These are phyloP conservation scores for Rhododendron mucronatum DNA, from an alignment of 148 eudicot genomes.

Conservation along the genomic window DNA sequence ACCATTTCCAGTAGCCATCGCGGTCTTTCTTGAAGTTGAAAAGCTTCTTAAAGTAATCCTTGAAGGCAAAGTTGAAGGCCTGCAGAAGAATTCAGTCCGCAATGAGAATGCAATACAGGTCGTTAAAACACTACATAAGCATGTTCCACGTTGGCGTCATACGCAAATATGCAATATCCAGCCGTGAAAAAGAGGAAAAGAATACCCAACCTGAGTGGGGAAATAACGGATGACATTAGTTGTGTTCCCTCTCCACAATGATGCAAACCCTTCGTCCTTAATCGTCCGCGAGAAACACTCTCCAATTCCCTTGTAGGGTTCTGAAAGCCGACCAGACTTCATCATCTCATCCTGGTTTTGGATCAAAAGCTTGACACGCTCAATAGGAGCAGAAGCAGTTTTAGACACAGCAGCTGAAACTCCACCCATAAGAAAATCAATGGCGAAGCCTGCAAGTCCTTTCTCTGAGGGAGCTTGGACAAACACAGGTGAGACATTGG, in stretches of 20 bases:
- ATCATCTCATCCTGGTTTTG: slow-evolving; percentile 46
- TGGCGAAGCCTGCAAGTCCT: slow-evolving; percentile 27
- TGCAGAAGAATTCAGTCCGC: slow-evolving; percentile 3
- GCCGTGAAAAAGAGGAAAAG: neutral
- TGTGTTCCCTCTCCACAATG: slow-evolving; percentile 46
- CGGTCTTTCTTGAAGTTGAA: slow-evolving; percentile 68
- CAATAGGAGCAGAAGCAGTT: slow-evolving; percentile 44
- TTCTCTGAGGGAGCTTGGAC: slow-evolving; percentile 37
- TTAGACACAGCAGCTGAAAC: slow-evolving; percentile 47
- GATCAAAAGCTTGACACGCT: slow-evolving; percentile 44
- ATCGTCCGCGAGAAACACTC: slow-evolving; percentile 38
- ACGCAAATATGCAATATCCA: no score
- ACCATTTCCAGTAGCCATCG: slow-evolving; percentile 44
- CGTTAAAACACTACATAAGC: no score
- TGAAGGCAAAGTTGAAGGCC: slow-evolving; percentile 78
- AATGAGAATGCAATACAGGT: no score
- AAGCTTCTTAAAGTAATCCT: slow-evolving; percentile 64
- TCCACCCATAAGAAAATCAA: slow-evolving; percentile 48
- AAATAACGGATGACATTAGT: slow-evolving; percentile 47
- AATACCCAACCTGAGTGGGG: slow-evolving; percentile 38
- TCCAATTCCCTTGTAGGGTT: slow-evolving; percentile 46
- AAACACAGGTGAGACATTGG: slow-evolving; percentile 35
- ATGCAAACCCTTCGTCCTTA: slow-evolving; percentile 32
- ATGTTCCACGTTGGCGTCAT: no score
- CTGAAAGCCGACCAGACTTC: slow-evolving; percentile 38